Conservation (phyloP, 192 early-diverging fungal genomes). For the Glomus cerebriforme region DNA sequence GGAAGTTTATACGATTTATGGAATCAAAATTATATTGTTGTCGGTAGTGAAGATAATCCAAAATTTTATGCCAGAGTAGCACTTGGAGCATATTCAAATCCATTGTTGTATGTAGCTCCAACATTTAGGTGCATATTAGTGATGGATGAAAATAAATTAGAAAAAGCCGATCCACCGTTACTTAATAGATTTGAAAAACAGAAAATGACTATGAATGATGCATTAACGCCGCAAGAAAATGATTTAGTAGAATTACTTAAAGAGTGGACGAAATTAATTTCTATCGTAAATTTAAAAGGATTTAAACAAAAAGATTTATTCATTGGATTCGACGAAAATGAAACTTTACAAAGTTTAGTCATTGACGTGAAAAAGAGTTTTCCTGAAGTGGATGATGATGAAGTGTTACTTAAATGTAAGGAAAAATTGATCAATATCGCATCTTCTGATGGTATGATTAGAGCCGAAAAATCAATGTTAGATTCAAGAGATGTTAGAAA, state of each 20-base stretch:
- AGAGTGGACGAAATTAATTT: not conserved
- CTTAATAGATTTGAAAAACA: conserved; percentile 31
- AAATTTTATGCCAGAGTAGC: conserved; percentile 30
- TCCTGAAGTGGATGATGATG: not conserved
- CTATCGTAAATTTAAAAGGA: not conserved
- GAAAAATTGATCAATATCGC: conserved; percentile 23
- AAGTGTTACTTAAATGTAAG: conserved; percentile 9
- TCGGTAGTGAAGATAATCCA: conserved; percentile 17
- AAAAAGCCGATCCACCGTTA: conserved; percentile 28
- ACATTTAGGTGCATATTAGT: conserved; percentile 31
- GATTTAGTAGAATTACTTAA: not conserved
- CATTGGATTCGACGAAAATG: conserved; percentile 27
- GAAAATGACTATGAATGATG: conserved; percentile 21
- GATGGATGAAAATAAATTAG: conserved; percentile 25
- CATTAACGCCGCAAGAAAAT: not conserved
- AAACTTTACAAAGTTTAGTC: conserved; percentile 32
- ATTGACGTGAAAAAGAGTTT: conserved; percentile 8
- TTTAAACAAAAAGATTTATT: conserved; percentile 27
- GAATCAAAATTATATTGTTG: conserved; percentile 35
- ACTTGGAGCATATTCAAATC: conserved; percentile 34
- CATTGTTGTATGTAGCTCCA: conserved; percentile 19
- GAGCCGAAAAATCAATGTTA: not conserved
- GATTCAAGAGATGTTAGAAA: too few relatives aligned
- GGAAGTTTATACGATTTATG: conserved; percentile 34
- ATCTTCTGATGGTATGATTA: conserved; percentile 25